Percentiles rank a stretch among this genome's conserved stretches.
Conservation (phyloP, 352 stramenopile species). For the Phytopythium vexans region DNA sequence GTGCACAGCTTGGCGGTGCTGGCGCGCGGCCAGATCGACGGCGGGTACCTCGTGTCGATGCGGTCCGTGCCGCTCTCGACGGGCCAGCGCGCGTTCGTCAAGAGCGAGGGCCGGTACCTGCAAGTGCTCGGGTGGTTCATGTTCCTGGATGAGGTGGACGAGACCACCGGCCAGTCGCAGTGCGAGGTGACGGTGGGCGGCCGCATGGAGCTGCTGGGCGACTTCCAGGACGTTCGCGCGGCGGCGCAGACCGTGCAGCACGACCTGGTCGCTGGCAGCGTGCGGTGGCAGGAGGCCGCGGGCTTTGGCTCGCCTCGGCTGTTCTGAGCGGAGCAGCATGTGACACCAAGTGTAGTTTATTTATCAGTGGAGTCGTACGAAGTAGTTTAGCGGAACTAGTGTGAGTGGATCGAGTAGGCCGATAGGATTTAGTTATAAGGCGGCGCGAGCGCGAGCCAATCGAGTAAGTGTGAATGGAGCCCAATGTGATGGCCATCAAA, state of each 20-base stretch:
- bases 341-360: background rate
- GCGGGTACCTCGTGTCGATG: constrained; percentile 37
- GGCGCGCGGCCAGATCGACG: constrained; percentile 39
- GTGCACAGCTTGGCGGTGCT: constrained; percentile 40
- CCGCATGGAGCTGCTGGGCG: constrained; percentile 19
- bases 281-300: constrained; percentile 39
- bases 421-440: no score
- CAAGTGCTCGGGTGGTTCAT: constrained; percentile 36
- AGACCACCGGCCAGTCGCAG: constrained; percentile 17
- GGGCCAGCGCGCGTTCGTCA: constrained; percentile 30
- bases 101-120: constrained; percentile 21
- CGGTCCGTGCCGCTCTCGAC: constrained; percentile 32
- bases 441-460: no score
- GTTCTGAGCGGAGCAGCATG: constrained; percentile 10
- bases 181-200: constrained; percentile 35
- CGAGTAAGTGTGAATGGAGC: no score
- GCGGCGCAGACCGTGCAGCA: constrained; percentile 3
- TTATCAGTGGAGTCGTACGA: constrained; percentile 1
- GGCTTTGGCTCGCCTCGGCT: constrained; percentile 26
- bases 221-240: constrained; percentile 3
- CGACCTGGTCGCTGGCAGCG: constrained; percentile 18
- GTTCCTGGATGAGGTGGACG: constrained; percentile 33
- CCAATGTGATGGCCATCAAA: no score
- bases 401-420: background rate
- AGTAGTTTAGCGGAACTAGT: background rate